Evolutionary conservation across 176 grass and related monocot genomes (phyloP).

Genomic region (Ampelocalamus luodianensis): DNA sequence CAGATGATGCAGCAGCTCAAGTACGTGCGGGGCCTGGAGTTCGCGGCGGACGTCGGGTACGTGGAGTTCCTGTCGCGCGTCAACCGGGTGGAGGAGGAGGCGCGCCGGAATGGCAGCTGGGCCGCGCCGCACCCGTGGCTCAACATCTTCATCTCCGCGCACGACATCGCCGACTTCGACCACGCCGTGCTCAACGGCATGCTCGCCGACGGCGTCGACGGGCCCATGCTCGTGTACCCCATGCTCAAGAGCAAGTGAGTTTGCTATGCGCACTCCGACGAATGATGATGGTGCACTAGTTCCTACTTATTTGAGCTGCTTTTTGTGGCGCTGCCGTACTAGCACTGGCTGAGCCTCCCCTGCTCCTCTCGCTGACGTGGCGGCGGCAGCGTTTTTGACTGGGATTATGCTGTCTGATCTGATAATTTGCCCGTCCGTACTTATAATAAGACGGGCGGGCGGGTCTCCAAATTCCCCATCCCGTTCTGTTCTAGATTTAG

Average conservation of each 20-base stretch:
- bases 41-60: conserved; percentile 66
- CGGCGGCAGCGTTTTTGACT: not conserved
- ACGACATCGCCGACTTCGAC: conserved; percentile 69
- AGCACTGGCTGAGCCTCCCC: conserved; percentile 22
- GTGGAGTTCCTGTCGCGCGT: conserved; percentile 90
- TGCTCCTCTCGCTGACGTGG: conserved; percentile 7
- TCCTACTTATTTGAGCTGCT: not conserved
- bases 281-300: not conserved
- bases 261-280: not conserved
- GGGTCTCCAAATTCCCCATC: not conserved
- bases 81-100: conserved; percentile 75
- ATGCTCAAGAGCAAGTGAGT: conserved; percentile 86
- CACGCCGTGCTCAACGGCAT: conserved; percentile 61
- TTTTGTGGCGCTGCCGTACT: not conserved
- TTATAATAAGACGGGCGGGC: not conserved
- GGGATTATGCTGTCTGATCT: not conserved
- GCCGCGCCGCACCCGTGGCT: conserved; percentile 89
- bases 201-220: conserved; percentile 76
- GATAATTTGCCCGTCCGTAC: conserved; percentile 6
- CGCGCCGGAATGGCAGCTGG: conserved; percentile 85
- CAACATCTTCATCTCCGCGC: conserved; percentile 80
- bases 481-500: conserved; percentile 49
- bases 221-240: conserved; percentile 96
- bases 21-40: conserved; percentile 80
- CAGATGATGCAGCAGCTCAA: conserved; percentile 62